phyloP scores from a whole-genome alignment of 2,329 filamentous ascomycete genomes.

The Epichloe elymi region DNA sequence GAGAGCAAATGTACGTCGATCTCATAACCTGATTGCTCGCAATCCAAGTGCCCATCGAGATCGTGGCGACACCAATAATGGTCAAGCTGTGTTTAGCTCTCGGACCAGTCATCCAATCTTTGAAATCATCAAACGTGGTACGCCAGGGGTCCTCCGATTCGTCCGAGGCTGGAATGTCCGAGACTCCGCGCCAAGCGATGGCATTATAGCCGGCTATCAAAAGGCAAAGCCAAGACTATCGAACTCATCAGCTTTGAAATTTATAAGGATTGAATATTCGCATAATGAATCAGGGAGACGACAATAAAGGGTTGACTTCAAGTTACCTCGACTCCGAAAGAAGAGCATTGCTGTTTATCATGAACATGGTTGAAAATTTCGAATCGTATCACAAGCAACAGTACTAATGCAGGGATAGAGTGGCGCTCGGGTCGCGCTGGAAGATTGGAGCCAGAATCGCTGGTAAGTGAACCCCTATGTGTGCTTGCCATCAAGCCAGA shows the following conservation, averaged over 20 bases:
- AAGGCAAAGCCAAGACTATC: conserved; percentile 33
- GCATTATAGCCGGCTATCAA: conserved; percentile 32
- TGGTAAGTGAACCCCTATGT: conserved; percentile 15
- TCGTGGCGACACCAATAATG: conserved; percentile 22
- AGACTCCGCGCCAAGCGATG: conserved; percentile 21
- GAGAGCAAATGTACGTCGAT: conserved; percentile 41
- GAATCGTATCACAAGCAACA: conserved; percentile 32
- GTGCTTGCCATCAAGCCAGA: conserved; percentile 11
- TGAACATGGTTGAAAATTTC: conserved; percentile 34
- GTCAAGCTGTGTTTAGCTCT: conserved; percentile 22
- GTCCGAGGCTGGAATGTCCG: conserved; percentile 16
- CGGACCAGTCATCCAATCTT: conserved; percentile 32
- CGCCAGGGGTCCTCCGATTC: conserved; percentile 35
- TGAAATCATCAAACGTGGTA: conserved; percentile 33
- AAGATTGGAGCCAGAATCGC: conserved; percentile 20
- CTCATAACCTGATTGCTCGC: conserved; percentile 22
- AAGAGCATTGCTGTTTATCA: conserved; percentile 36
- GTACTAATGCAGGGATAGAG: conserved; percentile 30
- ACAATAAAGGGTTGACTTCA: not conserved
- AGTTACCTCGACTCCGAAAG: conserved; percentile 33
- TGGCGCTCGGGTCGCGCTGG: conserved; percentile 34
- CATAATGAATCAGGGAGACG: not conserved
- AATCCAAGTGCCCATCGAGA: conserved; percentile 30
- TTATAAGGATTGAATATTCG: not conserved
- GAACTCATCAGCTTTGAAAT: not conserved